Evolutionary conservation across 1,284 basidiomycete genomes (phyloP).

Genomic region (Puccinia hordei): DNA sequence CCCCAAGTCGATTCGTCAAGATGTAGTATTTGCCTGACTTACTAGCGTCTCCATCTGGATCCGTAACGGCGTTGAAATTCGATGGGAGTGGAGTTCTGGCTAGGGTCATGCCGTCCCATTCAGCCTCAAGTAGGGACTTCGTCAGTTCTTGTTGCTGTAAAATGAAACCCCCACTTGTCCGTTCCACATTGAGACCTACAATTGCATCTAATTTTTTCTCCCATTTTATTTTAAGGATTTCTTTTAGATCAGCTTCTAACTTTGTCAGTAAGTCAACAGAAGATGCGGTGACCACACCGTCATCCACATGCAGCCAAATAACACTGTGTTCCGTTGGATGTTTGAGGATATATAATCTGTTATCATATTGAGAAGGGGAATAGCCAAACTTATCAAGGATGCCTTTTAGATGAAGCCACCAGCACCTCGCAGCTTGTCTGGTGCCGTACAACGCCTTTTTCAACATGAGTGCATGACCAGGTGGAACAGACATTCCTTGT

Average conservation of each 20-base stretch:
- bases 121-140: not conserved
- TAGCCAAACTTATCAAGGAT: not conserved
- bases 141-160: not conserved
- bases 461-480: not conserved
- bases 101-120: not conserved
- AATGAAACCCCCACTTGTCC: not conserved
- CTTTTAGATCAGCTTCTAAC: not conserved
- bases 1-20: too few relatives aligned
- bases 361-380: not conserved
- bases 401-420: slow-evolving; percentile 2
- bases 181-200: slow-evolving; percentile 15
- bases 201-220: not conserved
- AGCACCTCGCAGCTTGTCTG: not conserved
- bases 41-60: not conserved
- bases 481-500: not conserved
- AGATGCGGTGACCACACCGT: not conserved
- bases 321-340: not conserved
- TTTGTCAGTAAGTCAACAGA: not conserved
- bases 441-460: slow-evolving; percentile 3
- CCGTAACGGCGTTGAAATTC: not conserved
- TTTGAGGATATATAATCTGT: not conserved
- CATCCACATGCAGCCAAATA: slow-evolving; percentile 13
- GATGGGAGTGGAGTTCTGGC: not conserved
- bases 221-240: slow-evolving; percentile 7
- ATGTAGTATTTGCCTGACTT: not conserved